These are phyloP conservation scores for Hevea brasiliensis DNA, from an alignment of 345 rosid species.

Conservation along the genomic window DNA sequence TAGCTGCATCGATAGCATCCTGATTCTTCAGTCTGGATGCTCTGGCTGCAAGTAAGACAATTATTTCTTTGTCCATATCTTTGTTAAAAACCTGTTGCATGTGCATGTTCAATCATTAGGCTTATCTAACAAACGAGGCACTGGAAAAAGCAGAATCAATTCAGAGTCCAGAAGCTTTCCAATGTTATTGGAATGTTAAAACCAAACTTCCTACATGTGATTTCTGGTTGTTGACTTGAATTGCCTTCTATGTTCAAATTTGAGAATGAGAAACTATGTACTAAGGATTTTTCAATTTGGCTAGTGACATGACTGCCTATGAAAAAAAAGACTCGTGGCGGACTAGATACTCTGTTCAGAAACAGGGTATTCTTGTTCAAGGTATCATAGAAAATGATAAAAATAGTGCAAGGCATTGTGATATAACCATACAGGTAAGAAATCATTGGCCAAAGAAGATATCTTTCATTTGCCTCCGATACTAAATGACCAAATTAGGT, in stretches of 20 bases:
- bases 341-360: background rate
- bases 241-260: background rate
- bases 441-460: too few species aligned
- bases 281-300: background rate
- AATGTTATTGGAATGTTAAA: background rate
- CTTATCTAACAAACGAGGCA: constrained; percentile 1
- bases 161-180: background rate
- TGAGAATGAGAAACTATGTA: background rate
- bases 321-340: background rate
- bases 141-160: background rate
- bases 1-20: constrained; percentile 94
- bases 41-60: constrained; percentile 86
- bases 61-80: constrained; percentile 65
- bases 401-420: background rate
- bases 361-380: background rate
- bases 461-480: too few species aligned
- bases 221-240: too few species aligned
- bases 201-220: background rate
- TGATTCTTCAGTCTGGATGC: constrained; percentile 90
- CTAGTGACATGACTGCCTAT: background rate
- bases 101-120: constrained; percentile 20
- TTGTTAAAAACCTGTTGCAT: constrained; percentile 61
- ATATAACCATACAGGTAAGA: background rate
- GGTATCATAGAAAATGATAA: background rate
- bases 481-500: too few species aligned